Conservation (phyloP, 805 yeast species). For the Ogataea nonfermentans region DNA sequence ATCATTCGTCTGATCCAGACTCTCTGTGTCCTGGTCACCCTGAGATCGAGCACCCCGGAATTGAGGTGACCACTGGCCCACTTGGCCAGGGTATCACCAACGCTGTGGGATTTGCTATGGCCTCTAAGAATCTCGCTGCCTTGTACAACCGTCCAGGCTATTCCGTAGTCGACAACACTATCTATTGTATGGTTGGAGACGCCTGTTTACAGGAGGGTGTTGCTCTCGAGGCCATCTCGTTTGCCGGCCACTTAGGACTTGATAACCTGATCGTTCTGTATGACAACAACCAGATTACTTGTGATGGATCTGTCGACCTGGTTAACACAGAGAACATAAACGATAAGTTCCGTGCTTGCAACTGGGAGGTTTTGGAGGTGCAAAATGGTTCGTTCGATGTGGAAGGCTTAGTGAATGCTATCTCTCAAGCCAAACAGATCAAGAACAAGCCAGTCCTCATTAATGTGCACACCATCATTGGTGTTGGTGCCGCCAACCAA, state of each 20-base stretch:
- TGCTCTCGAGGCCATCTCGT: slow-evolving; percentile 86
- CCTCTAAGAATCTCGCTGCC: slow-evolving; percentile 88
- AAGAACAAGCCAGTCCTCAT: slow-evolving; percentile 85
- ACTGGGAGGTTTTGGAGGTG: slow-evolving; percentile 85
- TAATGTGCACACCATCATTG: slow-evolving; percentile 87
- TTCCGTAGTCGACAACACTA: slow-evolving; percentile 68
- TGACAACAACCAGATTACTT: slow-evolving; percentile 95
- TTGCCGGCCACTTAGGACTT: slow-evolving; percentile 94
- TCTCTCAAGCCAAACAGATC: slow-evolving; percentile 69
- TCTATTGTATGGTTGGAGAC: slow-evolving; percentile 85
- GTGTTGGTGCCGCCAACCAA: slow-evolving; percentile 79
- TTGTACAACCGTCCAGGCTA: slow-evolving; percentile 85
- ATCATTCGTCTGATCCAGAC: slow-evolving; percentile 67
- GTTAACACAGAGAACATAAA: slow-evolving; percentile 93
- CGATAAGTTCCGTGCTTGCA: slow-evolving; percentile 84
- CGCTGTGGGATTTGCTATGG: slow-evolving; percentile 95
- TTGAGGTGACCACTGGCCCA: slow-evolving; percentile 98
- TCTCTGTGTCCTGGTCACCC: slow-evolving; percentile 98
- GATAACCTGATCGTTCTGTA: slow-evolving; percentile 90
- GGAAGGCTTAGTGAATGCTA: slow-evolving; percentile 62
- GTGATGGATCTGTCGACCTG: slow-evolving; percentile 86
- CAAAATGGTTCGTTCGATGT: slow-evolving; percentile 78
- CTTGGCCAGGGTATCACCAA: slow-evolving; percentile 96
- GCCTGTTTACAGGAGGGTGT: slow-evolving; percentile 99
- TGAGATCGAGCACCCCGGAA: slow-evolving; percentile 87